Conservation (phyloP, 1,284 basidiomycete species). For the Cutaneotrichosporon cavernicola region DNA sequence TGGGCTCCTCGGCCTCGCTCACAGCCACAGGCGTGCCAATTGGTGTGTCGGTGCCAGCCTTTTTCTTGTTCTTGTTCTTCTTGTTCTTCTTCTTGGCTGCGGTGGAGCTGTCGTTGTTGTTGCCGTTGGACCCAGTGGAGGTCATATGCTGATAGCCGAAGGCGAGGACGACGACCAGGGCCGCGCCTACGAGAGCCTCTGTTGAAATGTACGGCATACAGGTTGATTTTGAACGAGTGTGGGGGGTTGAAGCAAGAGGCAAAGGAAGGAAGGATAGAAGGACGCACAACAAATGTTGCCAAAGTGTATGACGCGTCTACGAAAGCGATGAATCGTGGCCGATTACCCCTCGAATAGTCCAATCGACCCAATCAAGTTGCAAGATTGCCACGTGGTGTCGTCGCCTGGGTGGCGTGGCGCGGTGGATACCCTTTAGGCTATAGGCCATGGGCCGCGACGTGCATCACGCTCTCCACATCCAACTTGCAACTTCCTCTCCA, state of each 20-base stretch:
- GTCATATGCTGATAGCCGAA: slow-evolving; percentile 42
- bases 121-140: neutral
- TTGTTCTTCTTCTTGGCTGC: slow-evolving; percentile 35
- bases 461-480: neutral
- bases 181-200: slow-evolving; percentile 45
- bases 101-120: neutral
- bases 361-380: neutral
- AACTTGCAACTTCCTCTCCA: neutral
- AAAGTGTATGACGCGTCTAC: neutral
- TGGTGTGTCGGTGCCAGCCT: slow-evolving; percentile 2
- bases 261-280: neutral
- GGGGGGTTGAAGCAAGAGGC: neutral
- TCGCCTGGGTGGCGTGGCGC: neutral
- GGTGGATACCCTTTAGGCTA: neutral
- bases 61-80: slow-evolving; percentile 36
- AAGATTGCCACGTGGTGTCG: neutral
- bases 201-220: slow-evolving; percentile 51
- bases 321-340: neutral
- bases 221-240: neutral
- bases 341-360: neutral
- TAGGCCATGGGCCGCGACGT: neutral
- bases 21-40: neutral
- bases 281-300: neutral
- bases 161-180: slow-evolving; percentile 40
- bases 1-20: slow-evolving; percentile 9